phyloP scores from a whole-genome alignment of 2,329 filamentous ascomycete genomes.

The Aspergillus hortae region DNA sequence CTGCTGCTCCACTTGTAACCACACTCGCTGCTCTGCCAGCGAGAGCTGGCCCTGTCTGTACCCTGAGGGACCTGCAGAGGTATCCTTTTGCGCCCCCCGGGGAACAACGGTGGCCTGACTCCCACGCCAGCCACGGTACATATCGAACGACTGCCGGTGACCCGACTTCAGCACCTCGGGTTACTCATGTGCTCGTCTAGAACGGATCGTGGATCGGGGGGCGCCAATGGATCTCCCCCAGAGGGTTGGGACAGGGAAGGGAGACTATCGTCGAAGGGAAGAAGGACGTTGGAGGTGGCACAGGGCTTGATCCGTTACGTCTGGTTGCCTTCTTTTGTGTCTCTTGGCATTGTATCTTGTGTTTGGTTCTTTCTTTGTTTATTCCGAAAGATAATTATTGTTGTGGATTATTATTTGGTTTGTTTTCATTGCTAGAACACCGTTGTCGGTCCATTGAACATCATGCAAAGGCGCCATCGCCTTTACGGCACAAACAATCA shows the following conservation, averaged over 20 bases:
- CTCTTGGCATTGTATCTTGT: background rate
- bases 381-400: background rate
- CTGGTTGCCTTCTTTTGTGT: background rate
- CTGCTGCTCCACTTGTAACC: too few relatives aligned
- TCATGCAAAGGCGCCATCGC: too few relatives aligned
- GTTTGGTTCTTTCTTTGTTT: background rate
- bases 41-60: too few relatives aligned
- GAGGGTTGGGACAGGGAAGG: background rate
- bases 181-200: background rate
- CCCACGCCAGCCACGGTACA: background rate
- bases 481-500: too few relatives aligned
- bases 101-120: too few relatives aligned
- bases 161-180: background rate
- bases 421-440: background rate
- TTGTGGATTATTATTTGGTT: background rate
- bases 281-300: background rate
- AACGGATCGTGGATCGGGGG: background rate
- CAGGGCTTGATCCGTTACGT: background rate
- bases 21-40: too few relatives aligned
- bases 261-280: background rate
- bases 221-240: background rate
- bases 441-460: background rate
- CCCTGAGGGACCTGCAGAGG: too few relatives aligned
- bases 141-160: background rate
- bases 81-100: too few relatives aligned